phyloP scores from a whole-genome alignment of 2,329 filamentous ascomycete genomes.

The Leptodontidium sp. region DNA sequence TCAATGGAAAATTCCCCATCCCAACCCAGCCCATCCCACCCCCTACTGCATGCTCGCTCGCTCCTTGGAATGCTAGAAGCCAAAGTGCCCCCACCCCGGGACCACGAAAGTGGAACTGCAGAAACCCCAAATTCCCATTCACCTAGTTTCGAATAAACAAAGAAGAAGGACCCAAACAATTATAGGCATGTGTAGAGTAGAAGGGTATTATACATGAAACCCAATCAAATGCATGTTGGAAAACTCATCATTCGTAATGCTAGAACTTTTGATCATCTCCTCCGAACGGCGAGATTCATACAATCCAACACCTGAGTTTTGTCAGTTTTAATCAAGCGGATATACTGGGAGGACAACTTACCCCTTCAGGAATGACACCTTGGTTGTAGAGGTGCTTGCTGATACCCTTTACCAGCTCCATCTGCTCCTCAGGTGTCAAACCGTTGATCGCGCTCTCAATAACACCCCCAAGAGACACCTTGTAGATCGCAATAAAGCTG shows the following conservation, averaged over 20 bases:
- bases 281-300: constrained; percentile 39
- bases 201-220: constrained; percentile 41
- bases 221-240: constrained; percentile 31
- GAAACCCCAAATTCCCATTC: not conserved
- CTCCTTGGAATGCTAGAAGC: constrained; percentile 14
- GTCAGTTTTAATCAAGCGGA: constrained; percentile 15
- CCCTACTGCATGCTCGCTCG: constrained; percentile 19
- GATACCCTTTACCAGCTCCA: constrained; percentile 77
- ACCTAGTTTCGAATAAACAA: not conserved
- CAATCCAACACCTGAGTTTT: constrained; percentile 41
- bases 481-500: constrained; percentile 91
- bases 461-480: constrained; percentile 83
- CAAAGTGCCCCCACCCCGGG: not conserved
- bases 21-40: not conserved
- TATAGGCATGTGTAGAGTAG: constrained; percentile 34
- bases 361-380: constrained; percentile 52
- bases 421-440: constrained; percentile 85
- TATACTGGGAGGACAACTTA: constrained; percentile 33
- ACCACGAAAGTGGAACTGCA: not conserved
- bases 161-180: constrained; percentile 14
- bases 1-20: not conserved
- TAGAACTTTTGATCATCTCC: constrained; percentile 39
- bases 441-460: constrained; percentile 93
- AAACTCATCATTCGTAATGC: constrained; percentile 41
- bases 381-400: constrained; percentile 71